Percentiles rank a stretch among this genome's conserved stretches.
These are phyloP conservation scores for Naumovozyma dairenensis DNA, from an alignment of 805 yeast genomes.

Conservation along the genomic window DNA sequence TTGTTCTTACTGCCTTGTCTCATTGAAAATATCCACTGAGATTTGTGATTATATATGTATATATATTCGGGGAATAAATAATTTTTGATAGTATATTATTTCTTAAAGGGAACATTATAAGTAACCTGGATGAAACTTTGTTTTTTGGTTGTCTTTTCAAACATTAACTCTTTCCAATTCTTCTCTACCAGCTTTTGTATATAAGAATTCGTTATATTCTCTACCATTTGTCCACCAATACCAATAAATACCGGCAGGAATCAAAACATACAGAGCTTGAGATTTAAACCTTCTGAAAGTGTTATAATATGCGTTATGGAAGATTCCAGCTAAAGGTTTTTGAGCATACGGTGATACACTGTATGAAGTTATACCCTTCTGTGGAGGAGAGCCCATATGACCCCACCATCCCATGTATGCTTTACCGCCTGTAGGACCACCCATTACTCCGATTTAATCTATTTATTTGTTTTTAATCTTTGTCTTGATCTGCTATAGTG, in stretches of 20 bases:
- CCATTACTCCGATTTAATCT: no score
- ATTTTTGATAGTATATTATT: neutral
- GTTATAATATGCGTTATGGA: conserved; percentile 83
- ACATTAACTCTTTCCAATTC: conserved; percentile 63
- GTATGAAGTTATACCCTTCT: conserved; percentile 79
- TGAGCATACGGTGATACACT: conserved; percentile 91
- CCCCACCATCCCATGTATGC: conserved; percentile 99
- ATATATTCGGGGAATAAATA: neutral
- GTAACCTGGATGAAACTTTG: no score
- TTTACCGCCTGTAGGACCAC: conserved; percentile 55
- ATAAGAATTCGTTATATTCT: conserved; percentile 85
- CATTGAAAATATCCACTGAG: no score
- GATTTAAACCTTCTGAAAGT: conserved; percentile 85
- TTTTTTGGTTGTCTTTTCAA: no score
- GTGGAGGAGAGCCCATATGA: conserved; percentile 73
- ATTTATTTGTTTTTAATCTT: no score
- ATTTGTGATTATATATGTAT: conserved; percentile 1
- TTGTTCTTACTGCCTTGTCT: no score
- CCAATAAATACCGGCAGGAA: conserved; percentile 78
- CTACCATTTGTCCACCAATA: conserved; percentile 79
- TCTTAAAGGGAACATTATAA: neutral
- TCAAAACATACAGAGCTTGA: conserved; percentile 65
- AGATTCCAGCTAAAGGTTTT: conserved; percentile 79
- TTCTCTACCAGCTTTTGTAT: conserved; percentile 96
- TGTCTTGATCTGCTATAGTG: no score